Conservation (phyloP, 2,329 filamentous ascomycete genomes). For the Teratosphaeria pseudoeucalypti region DNA sequence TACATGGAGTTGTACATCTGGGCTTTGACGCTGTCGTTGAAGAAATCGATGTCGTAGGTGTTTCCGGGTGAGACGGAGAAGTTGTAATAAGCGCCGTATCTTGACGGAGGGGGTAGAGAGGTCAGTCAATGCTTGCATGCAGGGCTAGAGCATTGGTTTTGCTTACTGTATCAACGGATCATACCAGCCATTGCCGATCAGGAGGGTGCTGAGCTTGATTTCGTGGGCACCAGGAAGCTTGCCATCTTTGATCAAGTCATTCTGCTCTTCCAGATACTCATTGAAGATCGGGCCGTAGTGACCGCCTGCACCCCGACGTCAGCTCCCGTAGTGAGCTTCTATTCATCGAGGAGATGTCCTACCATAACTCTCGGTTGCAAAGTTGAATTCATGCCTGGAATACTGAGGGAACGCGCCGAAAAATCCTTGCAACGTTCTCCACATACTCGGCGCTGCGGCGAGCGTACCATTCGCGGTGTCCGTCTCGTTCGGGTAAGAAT, state of each 20-base stretch:
- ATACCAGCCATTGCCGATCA: slow-evolving; percentile 47
- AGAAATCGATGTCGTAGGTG: slow-evolving; percentile 45
- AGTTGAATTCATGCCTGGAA: slow-evolving; percentile 23
- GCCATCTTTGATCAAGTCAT: slow-evolving; percentile 13
- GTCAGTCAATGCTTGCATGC: slow-evolving; percentile 17
- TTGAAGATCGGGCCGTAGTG: slow-evolving; percentile 19
- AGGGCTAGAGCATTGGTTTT: slow-evolving; percentile 44
- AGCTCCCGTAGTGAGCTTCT: background rate
- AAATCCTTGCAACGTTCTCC: slow-evolving; percentile 52
- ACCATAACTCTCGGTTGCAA: slow-evolving; percentile 19
- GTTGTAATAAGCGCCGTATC: slow-evolving; percentile 38
- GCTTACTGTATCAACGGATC: slow-evolving; percentile 46
- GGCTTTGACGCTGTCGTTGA: slow-evolving; percentile 27
- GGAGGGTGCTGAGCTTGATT: slow-evolving; percentile 22
- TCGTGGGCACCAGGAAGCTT: slow-evolving; percentile 21
- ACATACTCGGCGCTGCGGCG: slow-evolving; percentile 47
- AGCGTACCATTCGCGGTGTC: slow-evolving; percentile 45
- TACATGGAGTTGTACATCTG: slow-evolving; percentile 51
- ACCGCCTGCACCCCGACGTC: slow-evolving; percentile 6
- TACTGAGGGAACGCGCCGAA: slow-evolving; percentile 46
- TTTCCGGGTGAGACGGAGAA: slow-evolving; percentile 46
- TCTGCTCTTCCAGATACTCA: slow-evolving; percentile 23
- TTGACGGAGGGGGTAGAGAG: background rate
- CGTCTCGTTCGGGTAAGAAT: slow-evolving; percentile 40
- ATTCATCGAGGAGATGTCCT: background rate